Evolutionary conservation across 345 rosid species (phyloP).

Genomic region (Sisymbrium altissimum): DNA sequence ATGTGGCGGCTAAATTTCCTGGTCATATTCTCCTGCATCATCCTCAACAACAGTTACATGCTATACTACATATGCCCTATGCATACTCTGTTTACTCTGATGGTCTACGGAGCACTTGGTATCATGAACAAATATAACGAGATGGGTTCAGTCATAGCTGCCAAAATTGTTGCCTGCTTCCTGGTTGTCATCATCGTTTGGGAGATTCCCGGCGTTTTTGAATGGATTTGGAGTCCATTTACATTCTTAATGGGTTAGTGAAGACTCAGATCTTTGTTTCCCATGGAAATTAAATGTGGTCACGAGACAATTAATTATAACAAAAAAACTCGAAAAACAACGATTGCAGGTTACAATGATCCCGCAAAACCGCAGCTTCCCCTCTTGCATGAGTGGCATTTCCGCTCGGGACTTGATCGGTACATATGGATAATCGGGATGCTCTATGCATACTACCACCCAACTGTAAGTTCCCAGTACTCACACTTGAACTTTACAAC

Average conservation of each 20-base stretch:
- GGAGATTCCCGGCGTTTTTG: slow-evolving; percentile 96
- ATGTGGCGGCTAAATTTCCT: slow-evolving; percentile 99
- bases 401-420: slow-evolving; percentile 98
- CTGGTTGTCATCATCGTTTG: slow-evolving; percentile 78
- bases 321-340: slow-evolving; percentile 7
- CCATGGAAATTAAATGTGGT: slow-evolving; percentile 6
- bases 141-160: slow-evolving; percentile 68
- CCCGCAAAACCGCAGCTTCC: slow-evolving; percentile 76
- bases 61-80: slow-evolving; percentile 97
- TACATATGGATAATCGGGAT: slow-evolving; percentile 98
- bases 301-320: background rate
- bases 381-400: slow-evolving; percentile 95
- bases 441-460: slow-evolving; percentile 98
- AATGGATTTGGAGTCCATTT: slow-evolving; percentile 90
- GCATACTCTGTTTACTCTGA: slow-evolving; percentile 98
- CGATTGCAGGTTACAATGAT: slow-evolving; percentile 79
- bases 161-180: slow-evolving; percentile 72
- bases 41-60: slow-evolving; percentile 87
- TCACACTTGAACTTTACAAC: slow-evolving; percentile 3
- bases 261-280: slow-evolving; percentile 16
- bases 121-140: slow-evolving; percentile 89
- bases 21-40: slow-evolving; percentile 79
- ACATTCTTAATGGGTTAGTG: slow-evolving; percentile 79
- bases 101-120: slow-evolving; percentile 97
- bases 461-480: slow-evolving; percentile 64